Conservation (phyloP, 1,284 basidiomycete genomes). For the Boletus sp. region DNA sequence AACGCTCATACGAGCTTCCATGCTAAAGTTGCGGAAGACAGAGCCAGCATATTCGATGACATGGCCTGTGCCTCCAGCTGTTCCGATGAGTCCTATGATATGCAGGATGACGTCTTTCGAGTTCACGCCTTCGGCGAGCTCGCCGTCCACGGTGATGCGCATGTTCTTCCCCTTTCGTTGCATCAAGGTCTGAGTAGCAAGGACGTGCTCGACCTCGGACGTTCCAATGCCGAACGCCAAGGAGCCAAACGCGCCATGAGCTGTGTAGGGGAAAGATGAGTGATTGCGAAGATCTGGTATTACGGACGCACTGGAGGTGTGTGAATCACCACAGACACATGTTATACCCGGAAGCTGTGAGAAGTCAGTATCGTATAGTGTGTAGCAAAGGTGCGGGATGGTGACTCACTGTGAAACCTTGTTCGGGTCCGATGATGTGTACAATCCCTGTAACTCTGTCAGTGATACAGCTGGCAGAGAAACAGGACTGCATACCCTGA, state of each 20-base stretch:
- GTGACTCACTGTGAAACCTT: constrained; percentile 81
- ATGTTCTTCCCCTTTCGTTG: constrained; percentile 96
- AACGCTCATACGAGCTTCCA: constrained; percentile 96
- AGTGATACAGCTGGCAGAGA: not conserved
- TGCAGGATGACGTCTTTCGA: constrained; percentile 95
- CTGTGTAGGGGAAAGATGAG: constrained; percentile 37
- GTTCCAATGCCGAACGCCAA: constrained; percentile 96
- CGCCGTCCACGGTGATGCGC: constrained; percentile 89
- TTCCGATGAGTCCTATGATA: constrained; percentile 92
- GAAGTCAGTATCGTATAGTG: not conserved
- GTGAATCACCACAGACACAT: constrained; percentile 94
- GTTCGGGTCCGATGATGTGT: constrained; percentile 94
- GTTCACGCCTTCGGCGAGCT: constrained; percentile 81
- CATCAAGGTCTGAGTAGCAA: constrained; percentile 90
- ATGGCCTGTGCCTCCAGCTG: constrained; percentile 89
- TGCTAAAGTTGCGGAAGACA: constrained; percentile 86
- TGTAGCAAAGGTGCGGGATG: not conserved
- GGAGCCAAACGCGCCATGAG: constrained; percentile 94
- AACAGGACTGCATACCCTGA: constrained; percentile 56
- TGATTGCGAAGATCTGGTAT: not conserved
- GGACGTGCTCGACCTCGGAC: constrained; percentile 95
- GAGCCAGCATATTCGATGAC: constrained; percentile 94
- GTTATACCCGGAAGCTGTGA: constrained; percentile 86
- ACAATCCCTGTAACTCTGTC: constrained; percentile 68
- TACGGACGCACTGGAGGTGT: constrained; percentile 73